Evolutionary conservation across 495 filamentous ascomycete species (phyloP).

Genomic region (Niebla homalea): DNA sequence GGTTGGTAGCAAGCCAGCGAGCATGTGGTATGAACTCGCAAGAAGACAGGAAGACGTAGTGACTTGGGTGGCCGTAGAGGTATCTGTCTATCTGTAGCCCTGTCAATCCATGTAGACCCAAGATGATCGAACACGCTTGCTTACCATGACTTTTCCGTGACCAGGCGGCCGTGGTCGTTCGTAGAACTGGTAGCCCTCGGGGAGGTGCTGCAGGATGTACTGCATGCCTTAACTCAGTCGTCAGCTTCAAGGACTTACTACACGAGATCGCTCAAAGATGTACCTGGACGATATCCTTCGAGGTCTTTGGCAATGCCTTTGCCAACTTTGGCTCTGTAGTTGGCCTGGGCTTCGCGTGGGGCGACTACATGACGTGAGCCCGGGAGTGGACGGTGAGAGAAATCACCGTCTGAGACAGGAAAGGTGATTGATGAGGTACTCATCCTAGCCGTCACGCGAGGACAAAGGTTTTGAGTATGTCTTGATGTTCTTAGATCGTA

Average conservation of each 20-base stretch:
- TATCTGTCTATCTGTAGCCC: conserved; percentile 33
- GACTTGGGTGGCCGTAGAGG: conserved; percentile 42
- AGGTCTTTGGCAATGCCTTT: background rate
- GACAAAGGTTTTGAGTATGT: no score
- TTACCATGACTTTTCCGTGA: conserved; percentile 11
- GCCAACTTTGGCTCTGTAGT: conserved; percentile 2
- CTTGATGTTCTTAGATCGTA: no score
- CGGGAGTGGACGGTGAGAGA: background rate
- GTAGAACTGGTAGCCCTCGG: conserved; percentile 39
- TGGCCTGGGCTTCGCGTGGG: background rate
- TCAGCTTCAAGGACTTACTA: background rate
- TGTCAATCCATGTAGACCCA: background rate
- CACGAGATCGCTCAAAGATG: background rate
- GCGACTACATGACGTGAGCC: background rate
- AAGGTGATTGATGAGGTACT: conserved; percentile 1
- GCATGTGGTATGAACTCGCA: conserved; percentile 46
- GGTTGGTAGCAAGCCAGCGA: conserved; percentile 38
- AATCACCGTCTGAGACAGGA: background rate
- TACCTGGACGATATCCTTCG: background rate
- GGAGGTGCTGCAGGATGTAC: conserved; percentile 40
- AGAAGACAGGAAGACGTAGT: conserved; percentile 36
- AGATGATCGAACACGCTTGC: conserved; percentile 20
- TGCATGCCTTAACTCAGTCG: conserved; percentile 22
- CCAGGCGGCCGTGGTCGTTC: conserved; percentile 25
- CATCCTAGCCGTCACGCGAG: no score